Evolutionary conservation across 805 yeast species (phyloP).

Genomic region (Nakazawaea ishiwadae): DNA sequence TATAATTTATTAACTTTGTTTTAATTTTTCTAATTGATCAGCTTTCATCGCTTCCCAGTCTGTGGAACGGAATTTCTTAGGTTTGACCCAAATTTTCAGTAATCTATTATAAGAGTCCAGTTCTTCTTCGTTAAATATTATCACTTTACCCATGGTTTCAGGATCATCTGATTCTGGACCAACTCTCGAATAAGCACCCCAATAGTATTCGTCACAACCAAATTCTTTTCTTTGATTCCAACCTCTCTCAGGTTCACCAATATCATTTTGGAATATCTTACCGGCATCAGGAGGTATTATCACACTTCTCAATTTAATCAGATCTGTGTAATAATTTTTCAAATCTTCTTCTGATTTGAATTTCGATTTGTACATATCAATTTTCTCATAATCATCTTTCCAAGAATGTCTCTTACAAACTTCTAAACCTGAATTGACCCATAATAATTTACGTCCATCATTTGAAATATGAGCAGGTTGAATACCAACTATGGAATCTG

Average conservation of each 20-base stretch:
- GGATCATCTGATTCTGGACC: constrained; percentile 31
- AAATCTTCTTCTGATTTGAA: constrained; percentile 20
- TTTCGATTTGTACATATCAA: constrained; percentile 21
- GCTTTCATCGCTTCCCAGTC: constrained; percentile 1
- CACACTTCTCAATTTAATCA: constrained; percentile 28
- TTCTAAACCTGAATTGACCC: constrained; percentile 70
- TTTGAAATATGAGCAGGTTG: constrained; percentile 61
- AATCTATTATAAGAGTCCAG: constrained; percentile 33
- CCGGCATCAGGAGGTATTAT: constrained; percentile 50
- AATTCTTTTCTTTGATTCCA: constrained; percentile 52
- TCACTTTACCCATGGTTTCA: constrained; percentile 38
- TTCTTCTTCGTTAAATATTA: constrained; percentile 26
- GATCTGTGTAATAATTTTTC: constrained; percentile 30
- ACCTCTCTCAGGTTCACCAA: constrained; percentile 40
- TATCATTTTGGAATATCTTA: constrained; percentile 29
- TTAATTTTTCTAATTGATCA: not conserved
- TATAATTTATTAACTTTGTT: constrained; percentile 3
- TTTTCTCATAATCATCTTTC: constrained; percentile 30
- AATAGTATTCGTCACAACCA: constrained; percentile 56
- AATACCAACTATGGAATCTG: constrained; percentile 8
- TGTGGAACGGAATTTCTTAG: constrained; percentile 1
- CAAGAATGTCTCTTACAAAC: constrained; percentile 50
- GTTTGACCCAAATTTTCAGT: constrained; percentile 51
- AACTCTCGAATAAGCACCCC: constrained; percentile 44
- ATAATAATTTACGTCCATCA: constrained; percentile 45